Base-by-base conservation (phyloP, 2,329 filamentous ascomycete species). In the Fusarium sp. region DNA sequence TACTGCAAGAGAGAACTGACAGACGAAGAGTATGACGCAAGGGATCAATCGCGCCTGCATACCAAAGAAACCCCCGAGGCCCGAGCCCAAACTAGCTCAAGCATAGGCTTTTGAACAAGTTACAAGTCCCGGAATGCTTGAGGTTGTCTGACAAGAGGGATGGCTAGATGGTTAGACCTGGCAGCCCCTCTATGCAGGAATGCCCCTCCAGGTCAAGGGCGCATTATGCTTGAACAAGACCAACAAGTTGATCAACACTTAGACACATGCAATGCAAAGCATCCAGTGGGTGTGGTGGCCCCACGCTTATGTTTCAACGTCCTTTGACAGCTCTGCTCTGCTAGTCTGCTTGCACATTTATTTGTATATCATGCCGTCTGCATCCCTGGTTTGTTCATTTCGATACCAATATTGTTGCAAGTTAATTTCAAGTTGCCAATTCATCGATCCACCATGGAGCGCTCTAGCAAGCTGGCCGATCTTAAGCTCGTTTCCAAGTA, bases 401-500 rank as follows among this genome's bases (percentile, higher is more conserved):
- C 40, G 39, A 54, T 62, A 51, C 40, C 56, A 65, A 64, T 65
- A 65, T 61, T 71, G 59, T 72, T 72, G 68, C 62, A 67, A 53
- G 48, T 44, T 66, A 69, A 73, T 73, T 57, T 71, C 44, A 54
- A 66, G 56, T 60, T 69, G 49, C 54, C 39, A 62, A 40, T 57
- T 52, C 62, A 56, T 64, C 56, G 62, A 57, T 62, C 72, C 62
- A 75, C 52, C 65, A 80, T 81, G 79, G 78, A 82, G 65, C 73
- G 70, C 54, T 67, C 75, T 44, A 77, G 74, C 68, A 78, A 76
- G 62, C 72, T 80, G 52, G 78, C 77, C 30, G 75, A 79, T 67
- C 74, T 80, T 61, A 78, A 77, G 55, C 77, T 81, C 48, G 78
- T 80, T 28, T 77, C 79, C 19, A 81, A 80, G 62, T 79, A 79